These are phyloP conservation scores for Phytopythium delawarense DNA, from an alignment of 352 stramenopile genomes.

Conservation along the genomic window DNA sequence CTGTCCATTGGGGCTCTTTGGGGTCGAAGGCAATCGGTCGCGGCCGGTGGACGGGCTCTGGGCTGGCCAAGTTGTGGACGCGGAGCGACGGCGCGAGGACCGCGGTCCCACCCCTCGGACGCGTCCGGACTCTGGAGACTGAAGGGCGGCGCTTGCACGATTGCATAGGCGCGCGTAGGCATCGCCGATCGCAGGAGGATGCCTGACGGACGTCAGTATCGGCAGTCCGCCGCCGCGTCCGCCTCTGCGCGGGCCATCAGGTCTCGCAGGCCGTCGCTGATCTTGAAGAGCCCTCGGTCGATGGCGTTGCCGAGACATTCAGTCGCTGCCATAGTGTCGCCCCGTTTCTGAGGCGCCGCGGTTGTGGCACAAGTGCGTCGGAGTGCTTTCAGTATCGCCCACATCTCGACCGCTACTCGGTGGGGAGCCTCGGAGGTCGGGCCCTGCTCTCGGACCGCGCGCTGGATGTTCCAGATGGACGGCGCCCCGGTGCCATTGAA, in stretches of 20 bases:
- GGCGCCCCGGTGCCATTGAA: no score
- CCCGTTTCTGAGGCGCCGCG: background rate
- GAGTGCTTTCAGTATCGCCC: background rate
- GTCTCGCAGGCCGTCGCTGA: background rate
- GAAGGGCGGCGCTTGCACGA: background rate
- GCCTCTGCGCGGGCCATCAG: background rate
- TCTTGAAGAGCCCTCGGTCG: background rate
- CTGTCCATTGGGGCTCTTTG: background rate
- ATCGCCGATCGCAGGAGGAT: background rate
- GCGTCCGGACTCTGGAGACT: background rate
- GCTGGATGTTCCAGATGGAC: no score
- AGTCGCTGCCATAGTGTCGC: no score
- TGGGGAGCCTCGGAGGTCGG: no score
- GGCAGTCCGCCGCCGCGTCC: no score
- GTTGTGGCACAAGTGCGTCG: background rate
- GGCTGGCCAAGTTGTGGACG: background rate
- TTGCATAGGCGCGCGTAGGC: background rate
- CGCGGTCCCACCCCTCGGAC: background rate
- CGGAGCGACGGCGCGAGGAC: background rate
- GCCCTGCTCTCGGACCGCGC: no score
- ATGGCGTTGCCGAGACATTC: background rate
- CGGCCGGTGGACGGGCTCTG: background rate
- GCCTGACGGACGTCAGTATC: background rate
- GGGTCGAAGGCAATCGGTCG: background rate
- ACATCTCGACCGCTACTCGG: no score